These are phyloP conservation scores for Fusarium oxysporum DNA, from an alignment of 2,329 filamentous ascomycete species.

Conservation along the genomic window DNA sequence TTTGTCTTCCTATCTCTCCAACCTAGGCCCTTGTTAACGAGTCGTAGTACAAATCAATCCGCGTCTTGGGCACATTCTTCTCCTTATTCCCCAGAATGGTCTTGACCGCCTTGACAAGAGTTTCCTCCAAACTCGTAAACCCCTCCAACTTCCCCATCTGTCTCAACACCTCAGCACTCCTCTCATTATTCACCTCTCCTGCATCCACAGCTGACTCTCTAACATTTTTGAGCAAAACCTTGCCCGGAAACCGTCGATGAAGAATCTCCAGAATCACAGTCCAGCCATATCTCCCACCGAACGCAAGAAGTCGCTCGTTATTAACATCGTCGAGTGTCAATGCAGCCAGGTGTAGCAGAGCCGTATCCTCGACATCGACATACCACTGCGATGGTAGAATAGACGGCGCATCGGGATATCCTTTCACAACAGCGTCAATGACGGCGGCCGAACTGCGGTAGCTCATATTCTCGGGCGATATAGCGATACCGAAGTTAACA, in stretches of 20 bases:
- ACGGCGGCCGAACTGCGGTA: not conserved
- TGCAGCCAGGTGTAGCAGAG: rapidly evolving
- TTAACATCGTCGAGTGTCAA: not conserved
- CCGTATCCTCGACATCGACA: not conserved
- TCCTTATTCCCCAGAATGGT: rapidly evolving
- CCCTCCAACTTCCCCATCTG: not conserved
- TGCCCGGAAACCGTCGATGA: not conserved
- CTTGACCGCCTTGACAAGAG: not conserved
- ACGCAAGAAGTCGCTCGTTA: not conserved
- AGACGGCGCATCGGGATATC: not conserved
- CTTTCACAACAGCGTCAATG: not conserved
- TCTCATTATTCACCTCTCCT: not conserved
- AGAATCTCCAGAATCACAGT: not conserved
- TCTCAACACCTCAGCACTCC: not conserved
- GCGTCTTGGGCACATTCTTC: not conserved
- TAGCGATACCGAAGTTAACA: not conserved
- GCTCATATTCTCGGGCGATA: not conserved
- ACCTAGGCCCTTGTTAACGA: not conserved
- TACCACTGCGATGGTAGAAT: not conserved
- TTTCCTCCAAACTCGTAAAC: rapidly evolving
- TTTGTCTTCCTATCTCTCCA: no score
- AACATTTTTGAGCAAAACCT: rapidly evolving
- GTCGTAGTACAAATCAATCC: not conserved
- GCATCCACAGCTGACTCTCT: not conserved
- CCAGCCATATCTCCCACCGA: not conserved